phyloP scores from a whole-genome alignment of 2,329 filamentous ascomycete genomes.

The Elsinoe perseae region DNA sequence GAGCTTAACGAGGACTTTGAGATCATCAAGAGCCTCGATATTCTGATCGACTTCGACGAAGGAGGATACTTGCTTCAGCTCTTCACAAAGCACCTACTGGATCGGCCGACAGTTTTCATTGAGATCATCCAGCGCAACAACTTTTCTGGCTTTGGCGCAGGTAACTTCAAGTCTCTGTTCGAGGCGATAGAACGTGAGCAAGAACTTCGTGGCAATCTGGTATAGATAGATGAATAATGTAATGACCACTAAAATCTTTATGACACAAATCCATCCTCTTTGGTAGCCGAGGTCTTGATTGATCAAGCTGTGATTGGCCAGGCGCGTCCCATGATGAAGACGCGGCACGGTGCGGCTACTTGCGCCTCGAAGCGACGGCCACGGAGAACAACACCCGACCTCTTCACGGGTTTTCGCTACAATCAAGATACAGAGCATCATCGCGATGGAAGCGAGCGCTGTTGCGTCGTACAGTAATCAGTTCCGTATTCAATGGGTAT shows the following conservation, averaged over 20 bases:
- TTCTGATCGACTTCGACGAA: slow-evolving; percentile 93
- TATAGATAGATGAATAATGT: slow-evolving; percentile 9
- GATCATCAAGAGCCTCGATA: slow-evolving; percentile 67
- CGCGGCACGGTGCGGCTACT: background rate
- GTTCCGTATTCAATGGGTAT: too few species aligned
- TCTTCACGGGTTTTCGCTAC: background rate
- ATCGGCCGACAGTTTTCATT: slow-evolving; percentile 88
- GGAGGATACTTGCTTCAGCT: slow-evolving; percentile 68
- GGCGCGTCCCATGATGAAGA: background rate
- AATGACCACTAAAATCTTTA: background rate
- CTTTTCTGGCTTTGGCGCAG: slow-evolving; percentile 86
- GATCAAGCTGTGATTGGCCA: background rate
- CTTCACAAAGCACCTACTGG: slow-evolving; percentile 69
- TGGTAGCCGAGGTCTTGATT: background rate
- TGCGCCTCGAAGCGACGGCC: background rate
- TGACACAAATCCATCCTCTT: background rate
- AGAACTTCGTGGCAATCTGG: slow-evolving; percentile 71
- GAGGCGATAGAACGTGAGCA: slow-evolving; percentile 95
- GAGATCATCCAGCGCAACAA: slow-evolving; percentile 92
- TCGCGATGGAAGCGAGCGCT: too few species aligned
- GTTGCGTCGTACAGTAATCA: too few species aligned
- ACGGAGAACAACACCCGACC: background rate
- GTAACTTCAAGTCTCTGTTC: slow-evolving; percentile 92
- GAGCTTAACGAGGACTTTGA: slow-evolving; percentile 71
- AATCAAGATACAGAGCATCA: background rate